Conservation (phyloP, 768 basidiomycete genomes). For the Russula earlei region DNA sequence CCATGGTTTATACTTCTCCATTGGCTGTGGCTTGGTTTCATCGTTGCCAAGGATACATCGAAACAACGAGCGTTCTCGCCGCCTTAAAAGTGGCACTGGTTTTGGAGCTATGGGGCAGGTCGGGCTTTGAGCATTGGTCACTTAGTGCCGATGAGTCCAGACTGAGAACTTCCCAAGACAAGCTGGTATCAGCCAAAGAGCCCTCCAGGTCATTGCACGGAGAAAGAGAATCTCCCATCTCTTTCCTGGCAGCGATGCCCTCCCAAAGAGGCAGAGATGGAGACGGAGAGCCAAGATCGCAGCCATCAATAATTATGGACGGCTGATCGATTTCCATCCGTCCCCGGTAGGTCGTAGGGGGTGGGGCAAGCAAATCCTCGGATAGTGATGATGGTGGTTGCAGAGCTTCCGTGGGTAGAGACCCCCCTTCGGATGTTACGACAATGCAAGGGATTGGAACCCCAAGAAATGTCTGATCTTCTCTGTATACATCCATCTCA, state of each 20-base stretch:
- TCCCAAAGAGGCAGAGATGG: not conserved
- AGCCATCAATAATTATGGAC: not conserved
- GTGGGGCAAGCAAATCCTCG: conserved; percentile 9
- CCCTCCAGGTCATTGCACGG: not conserved
- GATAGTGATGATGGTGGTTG: not conserved
- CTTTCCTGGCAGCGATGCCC: not conserved
- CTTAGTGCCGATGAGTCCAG: not conserved
- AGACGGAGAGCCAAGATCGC: not conserved
- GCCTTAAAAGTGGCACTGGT: conserved; percentile 9
- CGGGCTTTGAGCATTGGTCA: not conserved
- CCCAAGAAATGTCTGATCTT: conserved; percentile 11
- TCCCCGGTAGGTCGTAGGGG: not conserved
- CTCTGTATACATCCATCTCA: conserved; percentile 13
- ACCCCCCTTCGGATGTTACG: conserved; percentile 7
- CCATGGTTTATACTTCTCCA: not conserved
- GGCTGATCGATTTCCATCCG: not conserved
- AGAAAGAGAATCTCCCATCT: not conserved
- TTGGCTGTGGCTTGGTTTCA: not conserved
- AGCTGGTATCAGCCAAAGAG: not conserved
- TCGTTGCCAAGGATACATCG: conserved; percentile 2
- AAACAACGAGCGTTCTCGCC: conserved; percentile 13
- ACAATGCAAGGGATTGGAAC: conserved; percentile 15
- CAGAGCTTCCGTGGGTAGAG: not conserved
- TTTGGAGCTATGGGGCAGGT: conserved; percentile 7
- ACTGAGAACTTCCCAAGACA: conserved; percentile 4